Evolutionary conservation across 495 filamentous ascomycete species (phyloP), one percentile per base, ranked within the genome.

Genomic region (Neurospora intermedia): DNA sequence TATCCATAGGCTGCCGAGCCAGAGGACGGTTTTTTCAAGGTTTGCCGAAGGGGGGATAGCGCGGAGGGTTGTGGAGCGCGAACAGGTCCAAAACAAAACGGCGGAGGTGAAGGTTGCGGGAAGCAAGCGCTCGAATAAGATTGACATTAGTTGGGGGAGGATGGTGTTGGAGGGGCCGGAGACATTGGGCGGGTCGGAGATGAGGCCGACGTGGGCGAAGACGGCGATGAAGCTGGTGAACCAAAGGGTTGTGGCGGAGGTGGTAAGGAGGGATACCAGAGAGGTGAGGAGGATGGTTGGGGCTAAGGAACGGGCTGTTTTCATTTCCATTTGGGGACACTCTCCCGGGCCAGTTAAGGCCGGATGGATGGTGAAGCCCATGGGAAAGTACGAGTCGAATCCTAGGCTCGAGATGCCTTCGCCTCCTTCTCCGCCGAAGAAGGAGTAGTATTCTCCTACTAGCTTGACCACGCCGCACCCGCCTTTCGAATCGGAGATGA

Each of bases 311-410:
- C 54, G 54, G 11, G 23, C 13, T 5, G 54, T 62, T 35, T 62
- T 62, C 54, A 62, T 62, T 35, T 35, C 54, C 54, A 62, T 62
- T 4, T 62, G 54, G 1, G 54, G 54, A 62, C 54, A 62, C 18
- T 62, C 2, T 13, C 20, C 46, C 4, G 27, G 23, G 6, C 54
- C 27, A 6, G 54, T 31, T 1, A 31, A 15, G 27, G 54, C 54
- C 3, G 54, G 54, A 20, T 85, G 76, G 73, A 97, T 93, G 35
- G 87, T 88, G 76, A 89, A 95, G 4, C 91, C 88, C 74, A 90
- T 88, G 6, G 94, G 94, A 77, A 96, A 97, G 27, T 86, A 88
- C 0, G 93, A 91, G 43, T 92, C 89, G 73, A 96, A 96, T 8
- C 81, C 84, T 39, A 90, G 82, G 46, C 91, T 93, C 16, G 79